A percentile compares a stretch with the other conserved stretches of the same genome.
phyloP scores from a whole-genome alignment of 257 asterid genomes.

The Rauvolfia tetraphylla region DNA sequence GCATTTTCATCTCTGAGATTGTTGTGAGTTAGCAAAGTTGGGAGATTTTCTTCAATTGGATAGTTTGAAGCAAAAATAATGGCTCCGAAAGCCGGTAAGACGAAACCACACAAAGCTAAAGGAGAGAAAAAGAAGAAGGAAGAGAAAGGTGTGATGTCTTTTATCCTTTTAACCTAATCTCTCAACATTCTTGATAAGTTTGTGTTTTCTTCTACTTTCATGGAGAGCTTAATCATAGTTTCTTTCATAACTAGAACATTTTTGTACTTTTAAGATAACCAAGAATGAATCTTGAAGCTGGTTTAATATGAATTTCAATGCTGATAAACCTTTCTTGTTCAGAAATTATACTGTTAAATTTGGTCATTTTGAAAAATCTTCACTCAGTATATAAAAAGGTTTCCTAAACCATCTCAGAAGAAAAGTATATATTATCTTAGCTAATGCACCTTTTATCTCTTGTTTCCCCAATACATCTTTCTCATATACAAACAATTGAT shows the following conservation, averaged over 20 bases:
- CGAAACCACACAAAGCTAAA: conserved; percentile 66
- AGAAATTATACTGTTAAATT: no score
- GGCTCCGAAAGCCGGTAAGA: conserved; percentile 79
- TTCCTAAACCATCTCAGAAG: no score
- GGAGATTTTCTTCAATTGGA: neutral
- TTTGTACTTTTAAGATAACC: neutral
- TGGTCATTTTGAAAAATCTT: neutral
- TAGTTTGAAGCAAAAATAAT: conserved; percentile 26
- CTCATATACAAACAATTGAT: no score
- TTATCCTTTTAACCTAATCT: neutral
- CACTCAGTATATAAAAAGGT: conserved; percentile 19
- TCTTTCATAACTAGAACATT: neutral
- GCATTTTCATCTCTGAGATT: neutral
- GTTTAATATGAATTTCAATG: no score
- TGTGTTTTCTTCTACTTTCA: neutral
- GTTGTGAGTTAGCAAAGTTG: neutral
- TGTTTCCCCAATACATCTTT: neutral
- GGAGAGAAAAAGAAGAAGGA: conserved; percentile 93
- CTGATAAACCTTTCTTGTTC: neutral
- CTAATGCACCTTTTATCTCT: neutral
- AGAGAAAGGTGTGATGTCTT: conserved; percentile 55
- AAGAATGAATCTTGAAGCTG: neutral
- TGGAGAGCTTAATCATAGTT: neutral
- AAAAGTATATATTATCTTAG: no score
- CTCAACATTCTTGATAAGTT: neutral